Evolutionary conservation across 163 green algal species (phyloP), one percentile per base, ranked within the genome.

Genomic region (Prototheca cutis): DNA sequence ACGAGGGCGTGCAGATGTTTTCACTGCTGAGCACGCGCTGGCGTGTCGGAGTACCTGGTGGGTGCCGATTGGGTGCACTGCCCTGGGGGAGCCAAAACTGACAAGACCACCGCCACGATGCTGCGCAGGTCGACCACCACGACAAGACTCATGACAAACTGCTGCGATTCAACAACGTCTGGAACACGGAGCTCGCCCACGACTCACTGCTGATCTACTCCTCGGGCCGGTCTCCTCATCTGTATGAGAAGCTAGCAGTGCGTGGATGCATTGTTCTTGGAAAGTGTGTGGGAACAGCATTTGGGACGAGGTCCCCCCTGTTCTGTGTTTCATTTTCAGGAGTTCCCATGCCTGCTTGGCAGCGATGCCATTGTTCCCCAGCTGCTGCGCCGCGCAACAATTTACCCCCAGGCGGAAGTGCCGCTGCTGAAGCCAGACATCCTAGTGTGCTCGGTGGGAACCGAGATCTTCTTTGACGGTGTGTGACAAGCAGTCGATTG

Each of bases 371-470:
- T 32, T 42, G 8, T 55, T 27, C 42, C 45, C 17, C 31, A 28
- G 27, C 23, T 55, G 2, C 53, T 67, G 17, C 32, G 32, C 40
- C 13, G 28, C 31, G 33, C 28, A 59, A 66, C 6, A 54, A 27
- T 25, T 31, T 15, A 29, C 55, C 32, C 17, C 51, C 78, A 90
- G 81, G 69, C 71, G 52, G 75, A 89, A 25, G 80, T 81, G 13
- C 88, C 88, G 25, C 63, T 96, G 61, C 72, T 92, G 2, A 76
- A 63, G 0, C 89, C 88, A 6, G 76, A 93, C 62, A 78, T 96
- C 13, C 70, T 94, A n/a, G 88, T 96, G 21, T 95, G 90, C 79
- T 95, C 85, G 0, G 90, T 97, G n/a, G 90, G 90, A 39, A 95
- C 84, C 1, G 90, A 96, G 63, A 91, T 97, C 24, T 85, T 90